Conservation (phyloP, 75 land plant genomes). For the Pseudotsuga menziesii region DNA sequence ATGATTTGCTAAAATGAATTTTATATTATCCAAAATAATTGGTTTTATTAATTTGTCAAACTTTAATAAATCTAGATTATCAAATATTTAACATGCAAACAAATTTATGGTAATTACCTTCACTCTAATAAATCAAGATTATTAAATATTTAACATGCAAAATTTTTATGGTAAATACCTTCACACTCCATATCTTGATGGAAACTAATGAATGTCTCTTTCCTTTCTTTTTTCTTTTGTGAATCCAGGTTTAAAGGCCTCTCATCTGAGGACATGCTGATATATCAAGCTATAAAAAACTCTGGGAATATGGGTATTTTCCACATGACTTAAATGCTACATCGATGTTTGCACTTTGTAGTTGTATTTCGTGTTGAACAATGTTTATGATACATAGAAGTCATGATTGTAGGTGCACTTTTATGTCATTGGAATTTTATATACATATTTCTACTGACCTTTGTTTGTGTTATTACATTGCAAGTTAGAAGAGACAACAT, state of each 20-base stretch:
- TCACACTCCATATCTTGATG: background rate
- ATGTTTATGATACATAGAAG: too few relatives aligned
- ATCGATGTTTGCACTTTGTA: too few relatives aligned
- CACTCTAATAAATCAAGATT: background rate
- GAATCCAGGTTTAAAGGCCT: constrained; percentile 30
- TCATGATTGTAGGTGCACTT: too few relatives aligned
- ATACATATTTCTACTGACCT: too few relatives aligned
- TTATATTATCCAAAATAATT: background rate
- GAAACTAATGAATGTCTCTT: background rate
- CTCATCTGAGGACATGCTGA: constrained; percentile 33
- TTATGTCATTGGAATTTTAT: too few relatives aligned
- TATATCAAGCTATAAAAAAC: constrained; percentile 31
- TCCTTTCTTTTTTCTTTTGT: background rate
- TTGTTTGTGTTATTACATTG: too few relatives aligned
- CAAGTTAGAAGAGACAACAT: too few relatives aligned
- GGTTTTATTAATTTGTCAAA: background rate
- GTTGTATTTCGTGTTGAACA: too few relatives aligned
- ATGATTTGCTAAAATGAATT: background rate
- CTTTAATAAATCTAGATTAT: background rate
- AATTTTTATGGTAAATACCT: background rate
- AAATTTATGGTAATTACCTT: background rate
- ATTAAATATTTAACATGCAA: background rate
- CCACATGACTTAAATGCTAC: too few relatives aligned
- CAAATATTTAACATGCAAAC: background rate
- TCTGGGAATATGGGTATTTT: constrained; percentile 27